Percentiles rank a stretch among this genome's conserved stretches.
Conservation (phyloP, 1,284 basidiomycete genomes). For the Inonotus obliquus region DNA sequence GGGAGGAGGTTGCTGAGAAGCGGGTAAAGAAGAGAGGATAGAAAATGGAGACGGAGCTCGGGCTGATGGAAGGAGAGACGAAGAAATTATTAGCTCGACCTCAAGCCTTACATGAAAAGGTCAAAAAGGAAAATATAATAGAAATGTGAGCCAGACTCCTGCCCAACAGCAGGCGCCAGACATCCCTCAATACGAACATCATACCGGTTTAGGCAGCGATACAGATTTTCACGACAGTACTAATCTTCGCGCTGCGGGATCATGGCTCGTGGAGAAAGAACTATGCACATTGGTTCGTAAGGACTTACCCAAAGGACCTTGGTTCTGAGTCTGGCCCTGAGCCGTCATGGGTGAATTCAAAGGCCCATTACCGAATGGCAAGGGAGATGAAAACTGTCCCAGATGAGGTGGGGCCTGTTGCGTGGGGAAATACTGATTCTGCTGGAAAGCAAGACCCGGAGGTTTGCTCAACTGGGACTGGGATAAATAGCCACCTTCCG, state of each 20-base stretch:
- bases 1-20: slow-evolving; percentile 39
- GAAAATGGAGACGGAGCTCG: not conserved
- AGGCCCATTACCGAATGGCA: not conserved
- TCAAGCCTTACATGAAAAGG: slow-evolving; percentile 2
- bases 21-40: slow-evolving; percentile 23
- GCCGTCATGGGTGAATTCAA: slow-evolving; percentile 3
- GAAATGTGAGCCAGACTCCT: not conserved
- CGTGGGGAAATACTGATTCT: not conserved
- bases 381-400: slow-evolving; percentile 3
- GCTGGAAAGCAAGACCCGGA: slow-evolving; percentile 13
- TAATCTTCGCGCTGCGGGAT: slow-evolving; percentile 60
- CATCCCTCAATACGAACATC: not conserved
- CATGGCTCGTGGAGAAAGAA: slow-evolving; percentile 43
- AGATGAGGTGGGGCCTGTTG: not conserved
- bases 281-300: slow-evolving; percentile 1
- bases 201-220: not conserved
- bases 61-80: slow-evolving; percentile 1
- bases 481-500: slow-evolving; percentile 19
- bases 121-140: not conserved
- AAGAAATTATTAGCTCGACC: slow-evolving; percentile 10
- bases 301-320: slow-evolving; percentile 15
- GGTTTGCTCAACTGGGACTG: slow-evolving; percentile 13
- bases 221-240: slow-evolving; percentile 9
- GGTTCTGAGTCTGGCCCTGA: slow-evolving; percentile 7
- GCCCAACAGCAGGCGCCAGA: not conserved